Evolutionary conservation across 495 filamentous ascomycete species (phyloP), one percentile per base, ranked within the genome.

Genomic region (Trichoderma gamsii): DNA sequence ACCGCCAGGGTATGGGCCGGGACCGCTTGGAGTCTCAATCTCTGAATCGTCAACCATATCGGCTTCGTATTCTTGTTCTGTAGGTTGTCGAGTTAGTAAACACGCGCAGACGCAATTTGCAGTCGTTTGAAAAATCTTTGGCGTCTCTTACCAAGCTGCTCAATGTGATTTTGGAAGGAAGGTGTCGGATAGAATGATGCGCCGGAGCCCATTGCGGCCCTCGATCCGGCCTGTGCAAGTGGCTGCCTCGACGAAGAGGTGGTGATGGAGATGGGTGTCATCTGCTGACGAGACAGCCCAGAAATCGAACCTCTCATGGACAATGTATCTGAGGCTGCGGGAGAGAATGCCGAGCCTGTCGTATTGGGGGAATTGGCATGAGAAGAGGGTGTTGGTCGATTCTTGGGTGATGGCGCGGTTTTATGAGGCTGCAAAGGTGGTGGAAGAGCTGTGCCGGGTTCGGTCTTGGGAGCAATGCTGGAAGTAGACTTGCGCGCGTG

Each of bases 41-140:
- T 89, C 87, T 71, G 85, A 75, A 41, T 97, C 94, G 76, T 98
- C 94, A 76, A 95, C 87, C 85, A 97, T 91, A 71, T 97, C 93
- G 74, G 95, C 92, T 79, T 99, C 95, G 83, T 98, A 98, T 83
- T 99, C 95, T 85, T 97, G 94, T 83, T 98, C 95, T 99, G 85
- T 85, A 88, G 78, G 84, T 80, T 90, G 21, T 6, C n/a, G 21
- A 1, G 12, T 59, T 59, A 59, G 51, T 25, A 27, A 49, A 0
- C 44, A 0, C 4, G 7, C n/a, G 21, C 0, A 52, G 4, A 21
- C n/a, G n/a, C 61, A 16, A 23, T 35, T 15, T 0, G 27, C 25
- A 2, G 3, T 35, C 4, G 4, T 35, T 27, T 21, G 38, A 0
- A 4, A 15, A 16, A 21, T 18, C 16, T 11, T 11, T 64, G 1